Evolutionary conservation across 345 rosid species (phyloP), one percentile per base, ranked within the genome.

Genomic region (Angophora floribunda): DNA sequence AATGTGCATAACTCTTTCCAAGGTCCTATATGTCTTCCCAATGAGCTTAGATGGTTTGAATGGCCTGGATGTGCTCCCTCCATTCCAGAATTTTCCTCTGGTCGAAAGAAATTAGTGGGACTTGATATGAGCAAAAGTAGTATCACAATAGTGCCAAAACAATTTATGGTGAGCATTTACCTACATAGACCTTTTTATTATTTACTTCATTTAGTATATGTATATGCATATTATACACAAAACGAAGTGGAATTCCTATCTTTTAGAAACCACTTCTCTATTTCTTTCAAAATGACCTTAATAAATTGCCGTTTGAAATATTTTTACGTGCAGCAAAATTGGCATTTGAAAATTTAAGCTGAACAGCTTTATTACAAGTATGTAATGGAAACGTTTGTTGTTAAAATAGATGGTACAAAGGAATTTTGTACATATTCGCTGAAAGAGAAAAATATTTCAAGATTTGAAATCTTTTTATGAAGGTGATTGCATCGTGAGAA

Each of bases 41-140:
- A 52, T 52, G 8, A 2, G 3, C 1, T 52, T 1, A 52, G 57
- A 52, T 52, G 55, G 22, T 52, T 52, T 52, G 8, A 17, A 17
- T 17, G 22, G 22, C 22, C 9, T 6, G 9, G n/a, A n/a, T n/a
- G 3, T 7, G 22, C 22, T 17, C 4, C 1, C 1, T 1, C 22
- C 0, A 6, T 52, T 52, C 57, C 57, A 17, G 9, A 52, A 52
- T 52, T 52, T 52, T 52, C 57, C 22, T 52, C 24, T 52, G 57
- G 57, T 52, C 57, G 22, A 52, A 52, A 52, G 57, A 52, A 52
- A 52, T 52, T 52, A 52, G 8, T 19, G 57, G 57, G 57, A 53
- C 3, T 52, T 2, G 6, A 52, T 52, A 52, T 52, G 17, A 0
- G 19, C 19, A 5, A 52, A 3, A 1, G 53, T 17, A 52, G 2